These are phyloP conservation scores for Solanum dulcamara DNA, from an alignment of 257 asterid genomes.

Conservation along the genomic window DNA sequence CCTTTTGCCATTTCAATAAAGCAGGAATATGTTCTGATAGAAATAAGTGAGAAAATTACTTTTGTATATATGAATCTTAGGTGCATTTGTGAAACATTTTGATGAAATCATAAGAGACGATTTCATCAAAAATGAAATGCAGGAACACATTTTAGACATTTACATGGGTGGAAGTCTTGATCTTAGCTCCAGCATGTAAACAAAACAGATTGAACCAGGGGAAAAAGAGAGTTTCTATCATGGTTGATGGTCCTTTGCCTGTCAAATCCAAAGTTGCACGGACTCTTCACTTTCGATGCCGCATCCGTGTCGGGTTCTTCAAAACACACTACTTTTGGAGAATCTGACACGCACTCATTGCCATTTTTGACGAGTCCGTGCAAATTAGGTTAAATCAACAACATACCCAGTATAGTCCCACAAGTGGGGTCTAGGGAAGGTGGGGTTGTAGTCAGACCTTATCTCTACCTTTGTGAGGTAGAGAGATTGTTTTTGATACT, in stretches of 20 bases:
- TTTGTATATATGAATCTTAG: neutral
- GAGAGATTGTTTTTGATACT: neutral
- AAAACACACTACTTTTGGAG: too few relatives aligned
- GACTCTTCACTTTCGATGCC: too few relatives aligned
- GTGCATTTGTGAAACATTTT: neutral
- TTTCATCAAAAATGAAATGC: neutral
- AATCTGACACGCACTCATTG: too few relatives aligned
- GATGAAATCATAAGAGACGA: neutral
- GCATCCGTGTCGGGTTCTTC: too few relatives aligned
- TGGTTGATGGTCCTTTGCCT: neutral
- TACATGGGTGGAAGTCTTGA: neutral
- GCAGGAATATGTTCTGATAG: neutral
- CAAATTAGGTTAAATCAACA: too few relatives aligned
- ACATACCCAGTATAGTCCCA: neutral
- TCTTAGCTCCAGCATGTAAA: neutral
- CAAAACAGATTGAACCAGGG: neutral
- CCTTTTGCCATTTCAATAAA: neutral
- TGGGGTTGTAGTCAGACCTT: neutral
- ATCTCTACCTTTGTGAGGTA: neutral
- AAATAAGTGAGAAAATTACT: neutral
- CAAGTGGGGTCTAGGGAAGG: neutral
- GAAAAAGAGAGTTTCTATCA: neutral
- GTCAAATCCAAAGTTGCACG: too few relatives aligned
- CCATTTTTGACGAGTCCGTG: too few relatives aligned
- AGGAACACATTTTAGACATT: neutral